Base-by-base conservation (phyloP, 208 protist species). In the Leptomonas pyrrhocoris region DNA sequence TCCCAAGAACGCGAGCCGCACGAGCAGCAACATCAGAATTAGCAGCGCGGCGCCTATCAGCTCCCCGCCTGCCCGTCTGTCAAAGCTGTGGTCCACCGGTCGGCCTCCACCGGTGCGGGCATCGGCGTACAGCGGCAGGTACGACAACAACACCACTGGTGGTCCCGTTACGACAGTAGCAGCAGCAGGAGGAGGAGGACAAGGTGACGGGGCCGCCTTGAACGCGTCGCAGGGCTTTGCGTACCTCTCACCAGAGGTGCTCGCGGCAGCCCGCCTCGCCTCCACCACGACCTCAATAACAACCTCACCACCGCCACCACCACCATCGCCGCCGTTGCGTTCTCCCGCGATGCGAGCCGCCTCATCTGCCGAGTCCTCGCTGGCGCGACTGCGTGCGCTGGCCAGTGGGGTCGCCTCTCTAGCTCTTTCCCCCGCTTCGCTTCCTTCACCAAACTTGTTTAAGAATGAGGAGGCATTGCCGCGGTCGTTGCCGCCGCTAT, bases 321-420 rank as follows among this genome's bases (percentile, higher is more conserved):
- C 16, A 42, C 40, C n/a, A 7, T 40, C 45, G 34, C 34, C 3
- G 34, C 34, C 34, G 7, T 38, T 9, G 34, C 34, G 34, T 38
- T 38, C 34, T 38, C 34, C 34, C 13, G 9, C 36, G 23, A 9
- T 3, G 28, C 21, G 0, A 18, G 42, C 63, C 38, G 23, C 40
- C 6, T 36, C n/a, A 15, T 25, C 36, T 8, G 62, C 51, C 6
- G 61, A 68, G 31, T 70, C 62, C 4, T 68, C 71, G 38, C 71
- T 76, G 34, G 62, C 71, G 13, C 63, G 71, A 23, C 62, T 76
- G 53, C 71, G 71, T n/a, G 61, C 71, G 34, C 34, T 76, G 45
- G 71, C 71, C 1, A 43, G 31, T 30, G 56, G 71, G 16, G 50
- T 45, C 19, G 11, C 59, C 9, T 51, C 71, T 5, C 46, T 76